Conservation (phyloP, 495 filamentous ascomycete genomes). For the Poronia punctata region DNA sequence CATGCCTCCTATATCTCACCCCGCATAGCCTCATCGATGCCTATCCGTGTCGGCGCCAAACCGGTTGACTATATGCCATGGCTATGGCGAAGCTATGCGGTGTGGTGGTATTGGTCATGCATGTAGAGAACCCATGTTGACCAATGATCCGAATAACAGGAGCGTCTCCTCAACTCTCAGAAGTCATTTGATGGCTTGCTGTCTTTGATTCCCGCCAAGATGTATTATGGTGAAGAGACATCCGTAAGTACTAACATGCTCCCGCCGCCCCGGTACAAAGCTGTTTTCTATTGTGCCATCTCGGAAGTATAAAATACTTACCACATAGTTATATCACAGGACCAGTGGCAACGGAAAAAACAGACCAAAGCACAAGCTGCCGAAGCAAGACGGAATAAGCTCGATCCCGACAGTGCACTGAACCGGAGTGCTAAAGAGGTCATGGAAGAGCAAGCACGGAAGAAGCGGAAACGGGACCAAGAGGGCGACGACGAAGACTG, state of each 20-base stretch:
- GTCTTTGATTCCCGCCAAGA: constrained; percentile 86
- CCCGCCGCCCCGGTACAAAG: no score
- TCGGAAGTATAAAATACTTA: constrained; percentile 5
- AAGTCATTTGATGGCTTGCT: constrained; percentile 86
- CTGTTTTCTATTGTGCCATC: no score
- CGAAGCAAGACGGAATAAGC: constrained; percentile 70
- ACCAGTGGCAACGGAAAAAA: constrained; percentile 83
- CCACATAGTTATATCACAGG: constrained; percentile 39
- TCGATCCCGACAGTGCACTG: constrained; percentile 69
- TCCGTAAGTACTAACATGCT: no score
- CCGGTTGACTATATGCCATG: no score
- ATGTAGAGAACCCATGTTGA: constrained; percentile 12
- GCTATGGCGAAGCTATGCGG: background rate
- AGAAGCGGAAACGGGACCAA: constrained; percentile 51
- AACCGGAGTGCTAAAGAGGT: constrained; percentile 75
- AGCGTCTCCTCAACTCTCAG: constrained; percentile 77
- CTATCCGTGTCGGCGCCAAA: no score
- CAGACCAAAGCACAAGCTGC: constrained; percentile 78
- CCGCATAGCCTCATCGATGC: no score
- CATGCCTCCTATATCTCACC: constrained; percentile 8
- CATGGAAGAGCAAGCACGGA: constrained; percentile 69
- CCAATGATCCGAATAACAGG: constrained; percentile 42
- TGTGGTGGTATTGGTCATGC: no score
- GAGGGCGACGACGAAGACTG: constrained; percentile 31
- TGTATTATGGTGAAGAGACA: constrained; percentile 81